Conservation (phyloP, 2,329 filamentous ascomycete genomes). For the Stemphylium vesicarium region DNA sequence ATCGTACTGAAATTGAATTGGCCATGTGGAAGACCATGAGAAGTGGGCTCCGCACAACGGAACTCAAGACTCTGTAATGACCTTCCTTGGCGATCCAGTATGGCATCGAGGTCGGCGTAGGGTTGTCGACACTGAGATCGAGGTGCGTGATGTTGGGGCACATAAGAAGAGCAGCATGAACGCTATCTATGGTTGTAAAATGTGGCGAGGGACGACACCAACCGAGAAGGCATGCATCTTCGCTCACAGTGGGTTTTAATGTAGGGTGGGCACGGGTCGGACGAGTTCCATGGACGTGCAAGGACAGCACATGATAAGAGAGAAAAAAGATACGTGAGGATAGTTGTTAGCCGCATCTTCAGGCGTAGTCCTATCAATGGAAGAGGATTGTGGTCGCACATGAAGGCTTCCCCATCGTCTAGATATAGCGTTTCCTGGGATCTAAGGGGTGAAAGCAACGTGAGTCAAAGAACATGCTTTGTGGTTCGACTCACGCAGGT, state of each 20-base stretch:
- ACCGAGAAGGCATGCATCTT: background rate
- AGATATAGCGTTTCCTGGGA: background rate
- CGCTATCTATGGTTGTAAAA: constrained; percentile 9
- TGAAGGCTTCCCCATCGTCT: background rate
- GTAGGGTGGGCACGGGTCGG: constrained; percentile 7
- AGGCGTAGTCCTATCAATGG: background rate
- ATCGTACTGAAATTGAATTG: constrained; percentile 7
- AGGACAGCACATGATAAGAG: background rate
- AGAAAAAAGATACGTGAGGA: background rate
- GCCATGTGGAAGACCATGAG: background rate
- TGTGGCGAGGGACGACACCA: background rate
- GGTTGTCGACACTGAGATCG: constrained; percentile 12
- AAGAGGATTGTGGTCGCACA: background rate
- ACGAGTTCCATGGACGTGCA: constrained; percentile 4
- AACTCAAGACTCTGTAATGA: too few relatives aligned
- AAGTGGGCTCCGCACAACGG: too few relatives aligned
- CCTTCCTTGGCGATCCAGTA: too few relatives aligned
- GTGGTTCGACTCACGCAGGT: too few relatives aligned
- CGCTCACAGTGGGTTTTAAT: constrained; percentile 2
- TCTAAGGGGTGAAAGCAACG: too few relatives aligned
- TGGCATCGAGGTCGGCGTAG: background rate
- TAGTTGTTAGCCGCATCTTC: background rate
- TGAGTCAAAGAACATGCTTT: too few relatives aligned
- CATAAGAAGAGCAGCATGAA: constrained; percentile 11
- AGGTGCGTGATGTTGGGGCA: constrained; percentile 23